A percentile compares a stretch with the other conserved stretches of the same genome.
Evolutionary conservation across 805 yeast species (phyloP).

Genomic region (Lipomyces kockii): DNA sequence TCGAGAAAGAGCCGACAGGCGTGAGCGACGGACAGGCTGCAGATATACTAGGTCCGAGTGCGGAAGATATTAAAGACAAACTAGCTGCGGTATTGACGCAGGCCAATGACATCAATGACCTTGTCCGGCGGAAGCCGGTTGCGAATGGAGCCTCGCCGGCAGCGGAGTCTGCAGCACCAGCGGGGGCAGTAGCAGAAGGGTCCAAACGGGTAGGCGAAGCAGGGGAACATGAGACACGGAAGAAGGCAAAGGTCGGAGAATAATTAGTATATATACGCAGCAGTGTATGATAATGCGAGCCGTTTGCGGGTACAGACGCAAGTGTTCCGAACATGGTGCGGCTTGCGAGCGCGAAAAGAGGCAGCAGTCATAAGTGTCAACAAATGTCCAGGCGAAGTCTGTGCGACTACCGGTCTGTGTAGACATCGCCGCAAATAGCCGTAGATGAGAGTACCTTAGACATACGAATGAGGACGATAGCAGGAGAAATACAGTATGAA

Average conservation of each 20-base stretch:
- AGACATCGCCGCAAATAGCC: background rate
- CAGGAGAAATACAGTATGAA: background rate
- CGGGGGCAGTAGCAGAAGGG: background rate
- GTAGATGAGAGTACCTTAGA: background rate
- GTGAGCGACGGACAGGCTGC: background rate
- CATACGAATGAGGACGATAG: background rate
- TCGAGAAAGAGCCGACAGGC: background rate
- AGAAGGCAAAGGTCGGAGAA: background rate
- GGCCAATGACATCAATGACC: constrained; percentile 32
- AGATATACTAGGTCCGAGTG: constrained; percentile 13
- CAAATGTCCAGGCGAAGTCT: background rate
- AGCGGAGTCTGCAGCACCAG: background rate
- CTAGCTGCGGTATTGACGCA: constrained; percentile 25
- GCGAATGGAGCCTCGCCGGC: constrained; percentile 4
- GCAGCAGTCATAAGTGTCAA: background rate
- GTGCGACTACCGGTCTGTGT: background rate
- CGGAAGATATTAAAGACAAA: constrained; percentile 12
- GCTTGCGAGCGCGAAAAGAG: background rate
- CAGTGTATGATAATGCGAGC: background rate
- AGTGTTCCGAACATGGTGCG: background rate
- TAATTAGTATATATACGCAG: background rate
- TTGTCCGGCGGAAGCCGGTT: constrained; percentile 27
- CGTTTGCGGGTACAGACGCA: no score
- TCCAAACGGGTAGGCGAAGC: background rate
- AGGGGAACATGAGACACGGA: background rate